phyloP scores from a whole-genome alignment of 345 rosid genomes.

The Aurinia saxatilis region DNA sequence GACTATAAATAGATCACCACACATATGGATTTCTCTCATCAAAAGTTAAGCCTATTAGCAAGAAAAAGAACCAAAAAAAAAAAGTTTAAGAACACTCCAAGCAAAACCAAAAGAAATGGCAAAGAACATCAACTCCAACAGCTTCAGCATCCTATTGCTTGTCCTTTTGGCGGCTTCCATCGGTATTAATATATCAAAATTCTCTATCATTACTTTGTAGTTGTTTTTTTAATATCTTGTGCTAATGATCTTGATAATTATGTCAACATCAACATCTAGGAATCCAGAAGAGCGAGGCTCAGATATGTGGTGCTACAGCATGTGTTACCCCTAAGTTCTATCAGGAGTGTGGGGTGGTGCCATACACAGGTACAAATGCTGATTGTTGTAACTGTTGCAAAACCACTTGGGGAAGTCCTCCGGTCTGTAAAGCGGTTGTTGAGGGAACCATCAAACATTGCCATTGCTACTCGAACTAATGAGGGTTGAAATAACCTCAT shows the following conservation, averaged over 20 bases:
- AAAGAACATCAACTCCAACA: neutral
- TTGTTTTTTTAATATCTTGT: neutral
- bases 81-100: neutral
- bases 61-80: neutral
- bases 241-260: neutral
- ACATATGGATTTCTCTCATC: neutral
- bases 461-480: conserved; percentile 12
- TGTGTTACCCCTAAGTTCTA: neutral
- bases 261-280: neutral
- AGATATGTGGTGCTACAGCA: too few relatives aligned
- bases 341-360: neutral
- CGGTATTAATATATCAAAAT: neutral
- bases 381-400: neutral
- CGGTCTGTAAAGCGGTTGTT: neutral
- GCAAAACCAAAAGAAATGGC: neutral
- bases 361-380: neutral
- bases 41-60: neutral
- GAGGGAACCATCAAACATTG: neutral
- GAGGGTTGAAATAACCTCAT: neutral
- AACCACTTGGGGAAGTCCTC: neutral
- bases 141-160: neutral
- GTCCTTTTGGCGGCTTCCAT: neutral
- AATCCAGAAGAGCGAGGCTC: neutral
- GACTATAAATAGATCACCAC: conserved; percentile 2
- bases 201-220: neutral